Base-by-base conservation (phyloP, 331 rosid genomes). In the Spiraea crenata region DNA sequence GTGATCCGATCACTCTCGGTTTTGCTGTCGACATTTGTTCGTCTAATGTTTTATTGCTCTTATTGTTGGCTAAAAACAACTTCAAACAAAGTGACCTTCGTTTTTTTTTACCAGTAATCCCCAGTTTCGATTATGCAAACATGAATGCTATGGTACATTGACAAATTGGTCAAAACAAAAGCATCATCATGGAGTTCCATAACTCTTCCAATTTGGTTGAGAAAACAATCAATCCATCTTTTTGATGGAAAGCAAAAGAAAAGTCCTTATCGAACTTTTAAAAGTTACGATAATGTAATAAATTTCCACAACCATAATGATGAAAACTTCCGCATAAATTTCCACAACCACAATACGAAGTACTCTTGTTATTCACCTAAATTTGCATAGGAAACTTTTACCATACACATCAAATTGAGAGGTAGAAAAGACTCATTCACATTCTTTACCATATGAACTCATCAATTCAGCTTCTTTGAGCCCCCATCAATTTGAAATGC, bases 351-450 rank as follows among this genome's bases (percentile, higher is more conserved):
- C 63, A 17, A 58, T 9, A 47, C 46, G 1, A 25, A 31, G 48
- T 34, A n/a, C 13, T 40, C 9, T 49, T 49, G 7, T 49, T 49
- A 17, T 17, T 15, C 54, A 49, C 13, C 17, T 49, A 49, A 16
- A 16, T 31, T 65, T 11, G 70, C 57, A 72, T 17, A 48, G 38
- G 52, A 49, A 72, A 38, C 49, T 19, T 17, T 37, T 34, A 12
- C 49, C 49, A 13, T 4, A 51, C 6, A 40, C 4, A 17, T 63
- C 17, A 14, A 34, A 35, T 19, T 38, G 11, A 51, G 8, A 64
- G 57, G 71, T 31, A 44, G 20, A 51, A 20, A 25, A 25, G 51
- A 42, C 15, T 67, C 60, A 42, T 65, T 65, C 69, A 77, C 74
- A 72, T 48, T 66, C 49, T 64, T 39, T 47, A 11, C 34, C 34